phyloP scores from a whole-genome alignment of 2,329 filamentous ascomycete genomes.

The Lizonia empirigonia region DNA sequence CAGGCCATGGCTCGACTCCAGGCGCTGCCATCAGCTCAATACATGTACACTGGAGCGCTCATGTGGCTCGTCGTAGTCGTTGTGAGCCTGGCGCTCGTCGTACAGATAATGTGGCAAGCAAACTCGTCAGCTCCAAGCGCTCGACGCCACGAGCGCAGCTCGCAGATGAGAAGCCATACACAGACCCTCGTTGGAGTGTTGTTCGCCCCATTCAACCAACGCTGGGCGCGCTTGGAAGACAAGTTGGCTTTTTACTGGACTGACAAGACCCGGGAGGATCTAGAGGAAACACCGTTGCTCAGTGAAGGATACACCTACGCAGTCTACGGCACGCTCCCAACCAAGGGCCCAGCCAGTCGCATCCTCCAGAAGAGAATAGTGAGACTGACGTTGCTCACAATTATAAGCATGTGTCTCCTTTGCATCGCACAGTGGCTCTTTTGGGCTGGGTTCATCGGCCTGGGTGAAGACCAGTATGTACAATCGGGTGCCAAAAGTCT shows the following conservation, averaged over 20 bases:
- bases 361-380: neutral
- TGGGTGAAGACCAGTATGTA: slow-evolving; percentile 35
- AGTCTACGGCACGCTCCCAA: slow-evolving; percentile 23
- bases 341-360: neutral
- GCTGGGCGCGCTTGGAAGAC: slow-evolving; percentile 10
- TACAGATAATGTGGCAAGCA: too few species aligned
- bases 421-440: slow-evolving; percentile 40
- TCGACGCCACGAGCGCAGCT: too few species aligned
- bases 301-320: neutral
- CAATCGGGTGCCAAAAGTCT: too few species aligned
- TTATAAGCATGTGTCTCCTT: slow-evolving; percentile 24
- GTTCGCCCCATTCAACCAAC: slow-evolving; percentile 3
- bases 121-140: neutral
- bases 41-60: slow-evolving; percentile 40
- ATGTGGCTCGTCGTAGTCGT: slow-evolving; percentile 31
- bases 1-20: slow-evolving; percentile 19
- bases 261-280: slow-evolving; percentile 6
- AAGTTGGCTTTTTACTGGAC: slow-evolving; percentile 10
- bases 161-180: slow-evolving; percentile 4
- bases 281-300: slow-evolving; percentile 15
- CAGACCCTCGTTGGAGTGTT: slow-evolving; percentile 10
- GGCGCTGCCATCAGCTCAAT: slow-evolving; percentile 21
- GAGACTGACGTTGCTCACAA: neutral
- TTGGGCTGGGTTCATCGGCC: slow-evolving; percentile 36
- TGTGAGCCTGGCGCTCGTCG: too few species aligned